phyloP scores from a whole-genome alignment of 805 yeast species.

The Candida schatavii region DNA sequence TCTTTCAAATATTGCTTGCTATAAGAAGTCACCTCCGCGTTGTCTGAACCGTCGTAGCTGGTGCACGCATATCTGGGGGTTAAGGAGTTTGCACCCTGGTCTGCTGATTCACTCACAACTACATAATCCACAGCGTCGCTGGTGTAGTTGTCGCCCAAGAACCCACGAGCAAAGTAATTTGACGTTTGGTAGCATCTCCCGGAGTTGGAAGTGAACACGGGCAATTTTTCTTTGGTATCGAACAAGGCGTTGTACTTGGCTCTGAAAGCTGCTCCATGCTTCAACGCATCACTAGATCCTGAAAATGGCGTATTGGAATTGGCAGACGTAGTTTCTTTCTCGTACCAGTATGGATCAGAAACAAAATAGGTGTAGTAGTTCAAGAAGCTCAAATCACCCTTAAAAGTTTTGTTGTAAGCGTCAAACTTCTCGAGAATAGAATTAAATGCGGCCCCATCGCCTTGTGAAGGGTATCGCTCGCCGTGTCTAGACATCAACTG shows the following conservation, averaged over 20 bases:
- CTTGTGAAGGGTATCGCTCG: constrained; percentile 53
- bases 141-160: constrained; percentile 36
- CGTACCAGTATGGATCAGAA: constrained; percentile 15
- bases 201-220: constrained; percentile 29
- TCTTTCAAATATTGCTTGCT: constrained; percentile 5
- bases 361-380: constrained; percentile 34
- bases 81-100: constrained; percentile 25
- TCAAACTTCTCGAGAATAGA: constrained; percentile 25
- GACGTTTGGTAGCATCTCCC: constrained; percentile 20
- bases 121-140: constrained; percentile 28
- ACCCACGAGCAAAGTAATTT: constrained; percentile 21
- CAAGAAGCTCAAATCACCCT: constrained; percentile 36
- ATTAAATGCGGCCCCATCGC: too few species aligned
- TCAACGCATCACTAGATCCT: constrained; percentile 18
- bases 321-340: constrained; percentile 19
- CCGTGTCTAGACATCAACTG: constrained; percentile 76
- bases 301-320: constrained; percentile 24
- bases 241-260: constrained; percentile 18
- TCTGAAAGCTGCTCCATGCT: constrained; percentile 22
- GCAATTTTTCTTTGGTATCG: constrained; percentile 11
- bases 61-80: constrained; percentile 24
- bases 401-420: constrained; percentile 25
- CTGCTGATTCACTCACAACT: constrained; percentile 43
- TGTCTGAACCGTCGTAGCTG: constrained; percentile 15
- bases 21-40: constrained; percentile 15